phyloP scores from a whole-genome alignment of 805 yeast genomes.

The Candida peoriensis region DNA sequence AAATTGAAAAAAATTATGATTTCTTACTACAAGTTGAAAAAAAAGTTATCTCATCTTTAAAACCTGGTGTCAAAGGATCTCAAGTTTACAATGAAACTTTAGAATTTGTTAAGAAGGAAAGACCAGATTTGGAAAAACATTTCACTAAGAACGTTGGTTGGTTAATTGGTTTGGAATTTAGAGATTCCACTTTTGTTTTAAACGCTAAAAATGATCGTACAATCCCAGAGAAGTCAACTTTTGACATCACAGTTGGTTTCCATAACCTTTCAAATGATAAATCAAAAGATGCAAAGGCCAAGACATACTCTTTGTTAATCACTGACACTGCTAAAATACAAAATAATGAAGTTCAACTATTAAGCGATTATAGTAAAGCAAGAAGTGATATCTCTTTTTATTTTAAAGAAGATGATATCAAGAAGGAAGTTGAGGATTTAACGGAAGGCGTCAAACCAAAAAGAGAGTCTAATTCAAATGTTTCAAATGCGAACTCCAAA shows the following conservation, averaged over 20 bases:
- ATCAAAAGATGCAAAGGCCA: conserved; percentile 42
- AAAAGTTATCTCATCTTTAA: conserved; percentile 53
- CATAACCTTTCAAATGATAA: conserved; percentile 48
- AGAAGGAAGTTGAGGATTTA: conserved; percentile 36
- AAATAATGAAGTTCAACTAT: conserved; percentile 48
- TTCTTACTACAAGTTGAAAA: conserved; percentile 66
- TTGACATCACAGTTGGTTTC: conserved; percentile 76
- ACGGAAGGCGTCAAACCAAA: conserved; percentile 29
- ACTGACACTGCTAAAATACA: conserved; percentile 79
- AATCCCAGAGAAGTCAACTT: conserved; percentile 66
- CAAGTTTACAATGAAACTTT: conserved; percentile 61
- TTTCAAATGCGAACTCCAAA: conserved; percentile 42
- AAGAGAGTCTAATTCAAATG: conserved; percentile 26
- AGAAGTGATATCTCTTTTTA: conserved; percentile 77
- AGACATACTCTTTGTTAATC: conserved; percentile 64
- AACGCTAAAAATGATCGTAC: conserved; percentile 67
- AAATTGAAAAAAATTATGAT: conserved; percentile 75
- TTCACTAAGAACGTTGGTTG: conserved; percentile 84
- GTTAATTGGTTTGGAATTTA: conserved; percentile 82
- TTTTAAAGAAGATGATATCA: conserved; percentile 55
- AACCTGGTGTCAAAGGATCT: conserved; percentile 59
- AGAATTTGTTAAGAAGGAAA: conserved; percentile 52
- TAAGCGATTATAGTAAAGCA: conserved; percentile 70
- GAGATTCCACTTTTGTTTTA: conserved; percentile 72
- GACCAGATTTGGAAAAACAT: conserved; percentile 58